Percentiles rank a stretch among this genome's conserved stretches.
These are phyloP conservation scores for Nannizzia gypsea DNA, from an alignment of 2,329 filamentous ascomycete species.

Conservation along the genomic window DNA sequence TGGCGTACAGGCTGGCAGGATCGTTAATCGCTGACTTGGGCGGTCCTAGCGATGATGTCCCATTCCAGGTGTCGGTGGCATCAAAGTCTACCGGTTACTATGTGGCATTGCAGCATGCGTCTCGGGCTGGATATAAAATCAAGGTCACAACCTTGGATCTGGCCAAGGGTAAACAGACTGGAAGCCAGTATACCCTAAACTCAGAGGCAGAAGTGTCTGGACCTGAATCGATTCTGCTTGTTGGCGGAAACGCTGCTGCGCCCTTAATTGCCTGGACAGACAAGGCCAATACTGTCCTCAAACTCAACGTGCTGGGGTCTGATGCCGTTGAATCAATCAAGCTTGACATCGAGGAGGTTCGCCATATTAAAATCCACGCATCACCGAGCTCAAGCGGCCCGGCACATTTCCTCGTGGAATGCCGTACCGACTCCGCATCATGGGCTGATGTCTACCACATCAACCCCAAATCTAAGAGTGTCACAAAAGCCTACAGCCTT, in stretches of 20 bases:
- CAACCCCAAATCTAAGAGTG: conserved; percentile 54
- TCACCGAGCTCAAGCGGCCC: conserved; percentile 59
- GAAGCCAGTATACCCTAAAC: conserved; percentile 58
- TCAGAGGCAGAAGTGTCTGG: conserved; percentile 58
- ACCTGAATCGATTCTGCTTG: conserved; percentile 30
- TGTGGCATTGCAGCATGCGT: conserved; percentile 58
- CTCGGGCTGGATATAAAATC: conserved; percentile 58
- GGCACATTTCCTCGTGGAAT: conserved; percentile 78
- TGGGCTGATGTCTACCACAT: conserved; percentile 82
- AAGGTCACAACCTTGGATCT: conserved; percentile 64
- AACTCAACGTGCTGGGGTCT: conserved; percentile 35
- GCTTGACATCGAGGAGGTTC: conserved; percentile 37
- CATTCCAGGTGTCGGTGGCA: conserved; percentile 63
- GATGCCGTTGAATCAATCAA: conserved; percentile 30
- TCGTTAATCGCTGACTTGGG: conserved; percentile 8
- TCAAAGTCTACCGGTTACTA: conserved; percentile 56
- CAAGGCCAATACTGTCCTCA: conserved; percentile 32
- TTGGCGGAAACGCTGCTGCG: conserved; percentile 30
- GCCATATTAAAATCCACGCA: conserved; percentile 56
- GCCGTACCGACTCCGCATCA: conserved; percentile 55
- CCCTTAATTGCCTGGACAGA: conserved; percentile 37
- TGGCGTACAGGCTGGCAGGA: conserved; percentile 4
- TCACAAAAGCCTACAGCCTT: conserved; percentile 69
- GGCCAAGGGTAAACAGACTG: conserved; percentile 53
- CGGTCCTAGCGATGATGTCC: conserved; percentile 52